Base-by-base conservation (phyloP, 2,329 filamentous ascomycete genomes). In the Pyricularia sp. region DNA sequence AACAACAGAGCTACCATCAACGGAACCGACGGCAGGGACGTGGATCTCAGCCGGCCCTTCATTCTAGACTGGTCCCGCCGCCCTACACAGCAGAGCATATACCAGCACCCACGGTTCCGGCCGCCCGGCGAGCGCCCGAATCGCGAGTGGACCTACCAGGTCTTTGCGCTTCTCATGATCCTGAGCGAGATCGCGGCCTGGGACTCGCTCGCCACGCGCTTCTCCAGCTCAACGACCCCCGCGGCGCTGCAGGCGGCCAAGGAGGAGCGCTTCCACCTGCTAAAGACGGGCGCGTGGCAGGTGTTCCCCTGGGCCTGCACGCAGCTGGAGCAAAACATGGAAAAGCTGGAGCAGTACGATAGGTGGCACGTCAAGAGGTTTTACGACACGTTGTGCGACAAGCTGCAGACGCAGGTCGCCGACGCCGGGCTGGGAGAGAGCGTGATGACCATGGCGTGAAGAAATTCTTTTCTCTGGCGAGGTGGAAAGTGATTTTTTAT, bases 101-200 rank as follows among this genome's bases (percentile, higher is more conserved):
- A 66, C 67, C 63, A 68, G 65, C 67, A 68, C 64, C 67, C 69
- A 5, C 36, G 28, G 31, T 33, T 33, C 33, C 26, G 33, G 7
- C 33, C 58, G 12, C 64, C 25, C 17, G 20, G 20, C 42, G 42
- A 50, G 42, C 42, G 42, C 20, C 42, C 42, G 20, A 50, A 50
- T 17, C 42, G 42, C 42, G 42, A 50, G 20, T 70, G 67, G 69
- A 64, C 28, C 30, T 63, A 68, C 59, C 68, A 68, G 30, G 68
- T 55, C n/a, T 70, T 59, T 59, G 61, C 69, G 7, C 61, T 70
- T 26, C 14, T 70, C 64, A 68, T 70, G 67, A 63, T 70, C 10
- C 67, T 70, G 20, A 58, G 63, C 20, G 69, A 70, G 59, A 70
- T 70, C 28, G 68, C 55, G 1, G 68, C 68, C 17, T 70, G 69